Conservation (phyloP, 2,329 filamentous ascomycete genomes). For the Ceratocystis destructans region DNA sequence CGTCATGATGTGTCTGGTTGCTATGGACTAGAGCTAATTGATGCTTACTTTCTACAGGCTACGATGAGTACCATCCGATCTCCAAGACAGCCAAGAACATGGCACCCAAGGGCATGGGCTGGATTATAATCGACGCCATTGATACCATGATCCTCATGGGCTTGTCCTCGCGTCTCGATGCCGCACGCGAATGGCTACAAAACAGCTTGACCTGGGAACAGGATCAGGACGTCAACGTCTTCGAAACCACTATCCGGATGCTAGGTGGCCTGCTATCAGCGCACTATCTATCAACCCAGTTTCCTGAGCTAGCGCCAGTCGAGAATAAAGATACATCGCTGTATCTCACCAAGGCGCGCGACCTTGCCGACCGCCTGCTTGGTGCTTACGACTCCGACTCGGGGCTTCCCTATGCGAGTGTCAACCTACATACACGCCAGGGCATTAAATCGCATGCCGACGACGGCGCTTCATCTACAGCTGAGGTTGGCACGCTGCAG, state of each 20-base stretch:
- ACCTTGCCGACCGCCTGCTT: conserved; percentile 75
- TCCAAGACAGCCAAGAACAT: conserved; percentile 70
- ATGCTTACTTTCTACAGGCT: conserved; percentile 36
- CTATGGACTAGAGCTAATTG: conserved; percentile 6
- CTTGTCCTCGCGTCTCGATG: conserved; percentile 66
- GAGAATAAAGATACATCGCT: conserved; percentile 63
- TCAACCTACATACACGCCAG: conserved; percentile 65
- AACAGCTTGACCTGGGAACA: conserved; percentile 73
- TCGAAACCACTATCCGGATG: conserved; percentile 97
- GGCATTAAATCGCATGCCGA: conserved; percentile 74
- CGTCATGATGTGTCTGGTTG: too few species aligned
- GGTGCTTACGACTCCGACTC: conserved; percentile 78
- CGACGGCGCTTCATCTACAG: conserved; percentile 78
- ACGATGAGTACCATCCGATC: conserved; percentile 76
- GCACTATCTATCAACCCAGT: conserved; percentile 81
- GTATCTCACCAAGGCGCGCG: conserved; percentile 90
- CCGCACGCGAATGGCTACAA: conserved; percentile 81
- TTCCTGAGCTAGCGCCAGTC: conserved; percentile 64
- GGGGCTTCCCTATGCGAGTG: conserved; percentile 78
- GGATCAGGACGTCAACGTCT: conserved; percentile 90
- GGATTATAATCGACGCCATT: conserved; percentile 94
- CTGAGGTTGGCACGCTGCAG: conserved; percentile 83
- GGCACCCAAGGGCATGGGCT: conserved; percentile 78
- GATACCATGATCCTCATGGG: conserved; percentile 99
- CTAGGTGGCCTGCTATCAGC: conserved; percentile 83